These are phyloP conservation scores for Neurospora sp. DNA, from an alignment of 495 filamentous ascomycete genomes.

Conservation along the genomic window DNA sequence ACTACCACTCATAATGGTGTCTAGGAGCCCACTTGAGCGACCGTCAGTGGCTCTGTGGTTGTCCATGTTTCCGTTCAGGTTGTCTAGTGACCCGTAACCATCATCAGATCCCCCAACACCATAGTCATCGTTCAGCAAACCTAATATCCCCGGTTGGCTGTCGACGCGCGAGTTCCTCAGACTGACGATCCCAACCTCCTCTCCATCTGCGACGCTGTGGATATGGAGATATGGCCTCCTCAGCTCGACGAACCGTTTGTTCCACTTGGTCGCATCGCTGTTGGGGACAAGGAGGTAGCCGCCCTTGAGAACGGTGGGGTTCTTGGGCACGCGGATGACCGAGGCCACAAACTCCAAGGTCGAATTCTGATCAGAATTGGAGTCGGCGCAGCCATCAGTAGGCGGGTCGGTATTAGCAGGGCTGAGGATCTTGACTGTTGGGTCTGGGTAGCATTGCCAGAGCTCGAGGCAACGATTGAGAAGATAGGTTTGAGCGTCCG, in stretches of 20 bases:
- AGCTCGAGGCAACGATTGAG: constrained; percentile 63
- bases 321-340: constrained; percentile 62
- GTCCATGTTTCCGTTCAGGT: constrained; percentile 4
- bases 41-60: neutral
- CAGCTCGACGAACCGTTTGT: constrained; percentile 86
- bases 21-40: neutral
- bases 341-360: constrained; percentile 53
- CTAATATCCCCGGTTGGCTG: constrained; percentile 74
- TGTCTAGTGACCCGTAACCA: neutral
- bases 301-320: constrained; percentile 63
- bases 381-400: constrained; percentile 43
- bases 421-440: constrained; percentile 58
- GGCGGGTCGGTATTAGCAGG: constrained; percentile 72
- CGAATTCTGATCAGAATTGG: constrained; percentile 5
- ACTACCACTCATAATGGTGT: neutral
- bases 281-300: constrained; percentile 77
- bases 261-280: constrained; percentile 66
- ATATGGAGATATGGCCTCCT: constrained; percentile 88
- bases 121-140: constrained; percentile 46
- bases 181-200: constrained; percentile 83
- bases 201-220: constrained; percentile 70
- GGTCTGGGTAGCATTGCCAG: constrained; percentile 71
- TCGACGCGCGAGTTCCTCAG: constrained; percentile 78
- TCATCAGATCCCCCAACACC: neutral
- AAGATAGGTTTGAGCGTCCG: constrained; percentile 45